Percentiles rank a stretch among this genome's conserved stretches.
Evolutionary conservation across 768 basidiomycete genomes (phyloP).

Genomic region (Mycena maculata): DNA sequence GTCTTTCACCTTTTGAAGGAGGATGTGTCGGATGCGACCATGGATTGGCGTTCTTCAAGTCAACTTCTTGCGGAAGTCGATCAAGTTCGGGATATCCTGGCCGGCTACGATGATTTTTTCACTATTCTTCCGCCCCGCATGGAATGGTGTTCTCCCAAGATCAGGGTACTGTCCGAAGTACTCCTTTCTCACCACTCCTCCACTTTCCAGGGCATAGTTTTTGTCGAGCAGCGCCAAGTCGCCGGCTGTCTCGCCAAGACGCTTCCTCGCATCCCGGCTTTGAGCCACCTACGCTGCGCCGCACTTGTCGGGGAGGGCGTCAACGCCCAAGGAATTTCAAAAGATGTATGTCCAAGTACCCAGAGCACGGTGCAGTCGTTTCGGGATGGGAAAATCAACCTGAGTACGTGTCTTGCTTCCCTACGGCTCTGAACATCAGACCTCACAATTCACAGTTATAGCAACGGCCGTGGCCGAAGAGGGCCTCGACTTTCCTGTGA

Average conservation of each 20-base stretch:
- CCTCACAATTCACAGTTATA: too few species aligned
- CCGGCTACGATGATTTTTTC: conserved; percentile 55
- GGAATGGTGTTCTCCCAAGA: conserved; percentile 81
- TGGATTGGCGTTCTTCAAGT: not conserved
- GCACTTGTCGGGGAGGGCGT: conserved; percentile 80
- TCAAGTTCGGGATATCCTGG: conserved; percentile 52
- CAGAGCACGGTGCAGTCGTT: conserved; percentile 74
- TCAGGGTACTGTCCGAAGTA: conserved; percentile 70
- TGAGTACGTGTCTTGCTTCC: conserved; percentile 60
- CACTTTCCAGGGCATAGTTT: conserved; percentile 84
- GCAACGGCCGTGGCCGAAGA: conserved; percentile 93
- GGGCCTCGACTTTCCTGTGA: conserved; percentile 88
- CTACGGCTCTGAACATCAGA: conserved; percentile 4
- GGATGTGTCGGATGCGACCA: too few species aligned
- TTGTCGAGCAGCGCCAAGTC: conserved; percentile 87
- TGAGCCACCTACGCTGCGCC: conserved; percentile 68
- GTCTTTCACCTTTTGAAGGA: conserved; percentile 51
- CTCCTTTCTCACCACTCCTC: conserved; percentile 65
- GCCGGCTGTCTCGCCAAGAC: conserved; percentile 77
- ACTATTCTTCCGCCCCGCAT: conserved; percentile 51
- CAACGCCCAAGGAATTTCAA: conserved; percentile 53
- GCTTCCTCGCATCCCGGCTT: conserved; percentile 67
- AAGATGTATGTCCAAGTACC: conserved; percentile 55
- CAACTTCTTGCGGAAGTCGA: conserved; percentile 52
- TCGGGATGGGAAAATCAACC: conserved; percentile 71